Conservation (phyloP, 805 yeast species). For the Candida rishiriensis region DNA sequence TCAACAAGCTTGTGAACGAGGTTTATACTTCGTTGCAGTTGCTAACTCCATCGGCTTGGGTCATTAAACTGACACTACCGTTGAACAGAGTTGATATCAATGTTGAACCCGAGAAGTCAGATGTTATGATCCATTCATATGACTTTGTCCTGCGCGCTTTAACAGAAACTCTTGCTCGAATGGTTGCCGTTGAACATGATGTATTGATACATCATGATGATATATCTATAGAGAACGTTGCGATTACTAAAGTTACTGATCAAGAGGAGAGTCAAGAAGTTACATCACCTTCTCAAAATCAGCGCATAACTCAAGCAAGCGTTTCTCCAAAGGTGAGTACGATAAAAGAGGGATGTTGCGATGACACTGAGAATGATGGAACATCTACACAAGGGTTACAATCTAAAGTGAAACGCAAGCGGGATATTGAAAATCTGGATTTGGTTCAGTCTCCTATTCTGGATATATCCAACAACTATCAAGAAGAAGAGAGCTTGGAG, state of each 20-base stretch:
- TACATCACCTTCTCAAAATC: too few species aligned
- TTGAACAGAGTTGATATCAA: slow-evolving; percentile 31
- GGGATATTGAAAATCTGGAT: not conserved
- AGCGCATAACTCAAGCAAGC: too few species aligned
- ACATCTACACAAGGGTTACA: not conserved
- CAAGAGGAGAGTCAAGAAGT: too few species aligned
- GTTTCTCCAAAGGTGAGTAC: too few species aligned
- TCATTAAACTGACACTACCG: slow-evolving; percentile 24
- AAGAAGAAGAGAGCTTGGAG: too few species aligned
- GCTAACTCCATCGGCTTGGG: slow-evolving; percentile 33
- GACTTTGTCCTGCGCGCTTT: slow-evolving; percentile 17
- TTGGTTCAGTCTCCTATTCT: not conserved
- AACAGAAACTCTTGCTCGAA: slow-evolving; percentile 2
- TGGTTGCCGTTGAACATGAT: slow-evolving; percentile 5
- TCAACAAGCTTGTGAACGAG: slow-evolving; percentile 22
- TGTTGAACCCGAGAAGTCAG: slow-evolving; percentile 42
- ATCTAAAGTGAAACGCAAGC: not conserved
- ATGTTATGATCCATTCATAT: slow-evolving; percentile 29
- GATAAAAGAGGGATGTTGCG: not conserved
- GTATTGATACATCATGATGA: not conserved
- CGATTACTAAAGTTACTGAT: not conserved
- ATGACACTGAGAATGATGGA: not conserved
- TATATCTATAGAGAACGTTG: not conserved
- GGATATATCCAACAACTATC: too few species aligned
- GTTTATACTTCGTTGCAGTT: slow-evolving; percentile 22